Percentiles rank a stretch among this genome's conserved stretches.
phyloP scores from a whole-genome alignment of 2,329 filamentous ascomycete species.

The Helotiales sp. region DNA sequence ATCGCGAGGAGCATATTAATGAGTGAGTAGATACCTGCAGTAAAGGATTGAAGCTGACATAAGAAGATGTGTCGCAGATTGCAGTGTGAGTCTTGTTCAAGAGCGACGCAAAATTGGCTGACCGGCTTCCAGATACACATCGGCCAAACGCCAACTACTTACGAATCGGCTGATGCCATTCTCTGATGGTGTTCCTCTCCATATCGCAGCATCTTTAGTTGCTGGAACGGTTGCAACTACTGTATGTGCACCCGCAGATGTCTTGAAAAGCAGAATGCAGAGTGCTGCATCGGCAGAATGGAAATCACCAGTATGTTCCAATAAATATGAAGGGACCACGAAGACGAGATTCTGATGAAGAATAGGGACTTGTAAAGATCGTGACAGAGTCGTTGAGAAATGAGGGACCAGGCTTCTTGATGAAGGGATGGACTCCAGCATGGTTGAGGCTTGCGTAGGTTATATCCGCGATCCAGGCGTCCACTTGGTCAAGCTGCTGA shows the following conservation, averaged over 20 bases:
- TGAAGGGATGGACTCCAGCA: constrained; percentile 54
- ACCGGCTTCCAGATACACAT: constrained; percentile 12
- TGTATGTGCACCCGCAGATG: constrained; percentile 52
- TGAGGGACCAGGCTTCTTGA: constrained; percentile 50
- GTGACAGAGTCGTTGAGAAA: constrained; percentile 44
- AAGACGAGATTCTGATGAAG: background rate
- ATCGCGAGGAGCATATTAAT: constrained; percentile 51
- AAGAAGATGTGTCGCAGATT: constrained; percentile 50
- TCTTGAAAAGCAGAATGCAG: constrained; percentile 52
- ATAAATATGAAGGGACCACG: no score
- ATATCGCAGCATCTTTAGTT: constrained; percentile 47
- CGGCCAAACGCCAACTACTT: constrained; percentile 19
- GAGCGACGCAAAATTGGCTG: background rate
- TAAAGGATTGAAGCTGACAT: constrained; percentile 10
- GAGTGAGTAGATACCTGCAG: constrained; percentile 44
- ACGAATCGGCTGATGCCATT: constrained; percentile 30
- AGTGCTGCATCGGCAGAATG: constrained; percentile 37
- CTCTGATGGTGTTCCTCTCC: constrained; percentile 49
- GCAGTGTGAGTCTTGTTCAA: constrained; percentile 45
- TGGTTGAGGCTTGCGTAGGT: constrained; percentile 51
- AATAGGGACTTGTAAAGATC: constrained; percentile 45
- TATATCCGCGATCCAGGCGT: background rate
- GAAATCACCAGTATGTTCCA: constrained; percentile 22
- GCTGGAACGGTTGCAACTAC: constrained; percentile 54
- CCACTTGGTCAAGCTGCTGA: constrained; percentile 14